Evolutionary conservation across 257 asterid species (phyloP), one percentile per base, ranked within the genome.

Genomic region (Forsythia suspensa): DNA sequence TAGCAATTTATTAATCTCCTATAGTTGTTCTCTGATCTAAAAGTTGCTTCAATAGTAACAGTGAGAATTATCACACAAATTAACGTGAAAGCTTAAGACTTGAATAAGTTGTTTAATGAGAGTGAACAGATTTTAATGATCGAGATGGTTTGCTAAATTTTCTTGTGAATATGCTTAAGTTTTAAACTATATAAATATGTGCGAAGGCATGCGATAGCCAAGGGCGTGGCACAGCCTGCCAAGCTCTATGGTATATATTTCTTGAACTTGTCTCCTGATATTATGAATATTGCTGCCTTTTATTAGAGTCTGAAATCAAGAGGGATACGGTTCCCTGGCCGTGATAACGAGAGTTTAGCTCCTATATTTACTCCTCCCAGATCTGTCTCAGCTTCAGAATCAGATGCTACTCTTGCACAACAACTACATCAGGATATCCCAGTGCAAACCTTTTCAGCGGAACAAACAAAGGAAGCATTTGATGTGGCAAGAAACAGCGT

Each of bases 261-360:
- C 71, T 76, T 36, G 73, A 75, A 74, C 24, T 65, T 52, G 38
- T 59, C 46, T 76, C 71, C 68, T 44, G 74, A 29, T 65, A 38
- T 38, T 51, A 34, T 71, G 4, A 42, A 18, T 16, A 42, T 55
- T 80, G 16, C 72, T 76, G n/a, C 75, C 59, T 78, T 10, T 16
- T 83, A 70, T 79, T 76, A 96, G 98, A 94, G 96, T 81, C 87
- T 96, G 85, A 92, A 82, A 86, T 94, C 98, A 21, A 91, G 99
- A 88, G 99, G 99, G 55, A 84, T 96, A 66, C 89, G 97, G 40
- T 96, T 96, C 82, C 98, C 99, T 83, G 97, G 98, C 66, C 99
- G 97, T 9, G 99, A 96, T 81, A 86, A 87, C 77, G 99, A 94
- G 87, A 92, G 98, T 81, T 86, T 94, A 76, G 98, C 97, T 80